Base-by-base conservation (phyloP, 306 rosid genomes). In the Echinosophora koreensis region DNA sequence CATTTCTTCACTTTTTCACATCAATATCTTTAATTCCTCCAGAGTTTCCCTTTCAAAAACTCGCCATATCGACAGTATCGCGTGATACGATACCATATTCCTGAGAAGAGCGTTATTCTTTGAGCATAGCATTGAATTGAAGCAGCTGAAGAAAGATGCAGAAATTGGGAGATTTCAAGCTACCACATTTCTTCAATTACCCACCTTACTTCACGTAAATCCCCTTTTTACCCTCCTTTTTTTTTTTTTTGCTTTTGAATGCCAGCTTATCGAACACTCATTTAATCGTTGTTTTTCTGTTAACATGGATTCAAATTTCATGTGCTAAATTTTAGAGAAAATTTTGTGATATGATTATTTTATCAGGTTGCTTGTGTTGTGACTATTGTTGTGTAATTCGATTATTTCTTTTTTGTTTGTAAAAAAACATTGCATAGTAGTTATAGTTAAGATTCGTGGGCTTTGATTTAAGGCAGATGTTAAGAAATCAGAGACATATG, bases 161-260 rank as follows among this genome's bases (percentile, higher is more conserved):
- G 89, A 94, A 86, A 87, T 78, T 94, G 90, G 94, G 96, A 59
- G 94, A 88, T 54, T 91, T 91, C 89, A 91, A 94, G 87, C 85
- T 91, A 71, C 97, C 97, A 3, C 97, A 87, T 27, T 94, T 94
- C 94, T 91, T 91, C 97, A 94, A 88, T 80, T 94, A 94, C 77
- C 98, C 98, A 7, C 98, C 96, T 8, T 94, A 91, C 73, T 94
- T 94, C 91, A 90, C 98, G 97, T 91, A 93, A 87, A 63, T 61
- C 28, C 58, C 70, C 14, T 1, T 22, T 49, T 62, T 34, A 32
- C 15, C 52, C 35, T 11, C 38, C 38, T 12, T 17, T 8, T 7
- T 1, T 62, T 47, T 22, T 22, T 22, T 22, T 0, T 22, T 22
- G 22, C 22, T 22, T 22, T 56, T 63, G 8, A 8, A 14, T 22